Percentiles rank a stretch among this genome's conserved stretches.
Conservation (phyloP, 768 basidiomycete species). For the Hygrophoropsis aurantiaca region DNA sequence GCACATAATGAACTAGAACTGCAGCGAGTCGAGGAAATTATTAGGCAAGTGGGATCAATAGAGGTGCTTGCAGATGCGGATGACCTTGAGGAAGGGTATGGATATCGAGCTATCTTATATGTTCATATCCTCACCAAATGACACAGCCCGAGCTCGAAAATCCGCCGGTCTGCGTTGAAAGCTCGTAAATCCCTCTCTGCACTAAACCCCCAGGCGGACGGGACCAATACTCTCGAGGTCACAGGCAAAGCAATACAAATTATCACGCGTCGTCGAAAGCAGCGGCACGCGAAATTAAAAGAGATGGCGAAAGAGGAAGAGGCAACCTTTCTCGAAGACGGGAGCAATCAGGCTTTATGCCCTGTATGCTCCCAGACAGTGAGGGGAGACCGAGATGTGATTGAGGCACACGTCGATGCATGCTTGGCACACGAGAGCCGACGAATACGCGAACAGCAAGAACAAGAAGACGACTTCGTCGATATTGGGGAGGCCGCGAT, state of each 20-base stretch:
- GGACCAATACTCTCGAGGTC: conserved; percentile 26
- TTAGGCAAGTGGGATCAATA: conserved; percentile 59
- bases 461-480: conserved; percentile 31
- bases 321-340: conserved; percentile 17
- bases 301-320: conserved; percentile 68
- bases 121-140: conserved; percentile 22
- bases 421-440: conserved; percentile 61
- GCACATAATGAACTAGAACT: conserved; percentile 66
- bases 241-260: conserved; percentile 55
- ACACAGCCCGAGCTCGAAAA: conserved; percentile 14
- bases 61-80: conserved; percentile 51
- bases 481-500: conserved; percentile 42
- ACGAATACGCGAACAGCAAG: conserved; percentile 35
- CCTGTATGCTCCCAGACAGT: conserved; percentile 65
- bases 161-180: conserved; percentile 45
- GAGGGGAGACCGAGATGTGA: conserved; percentile 66
- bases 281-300: conserved; percentile 63
- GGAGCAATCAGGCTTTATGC: conserved; percentile 52
- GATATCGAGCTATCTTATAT: conserved; percentile 31
- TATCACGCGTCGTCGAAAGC: conserved; percentile 71
- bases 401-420: conserved; percentile 81
- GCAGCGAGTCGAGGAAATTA: conserved; percentile 68
- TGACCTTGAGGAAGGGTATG: conserved; percentile 55
- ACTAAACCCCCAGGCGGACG: conserved; percentile 21
- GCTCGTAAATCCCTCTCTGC: conserved; percentile 39